Base-by-base conservation (phyloP, 2,329 filamentous ascomycete genomes). In the Ophiostoma novo-ulmi region DNA sequence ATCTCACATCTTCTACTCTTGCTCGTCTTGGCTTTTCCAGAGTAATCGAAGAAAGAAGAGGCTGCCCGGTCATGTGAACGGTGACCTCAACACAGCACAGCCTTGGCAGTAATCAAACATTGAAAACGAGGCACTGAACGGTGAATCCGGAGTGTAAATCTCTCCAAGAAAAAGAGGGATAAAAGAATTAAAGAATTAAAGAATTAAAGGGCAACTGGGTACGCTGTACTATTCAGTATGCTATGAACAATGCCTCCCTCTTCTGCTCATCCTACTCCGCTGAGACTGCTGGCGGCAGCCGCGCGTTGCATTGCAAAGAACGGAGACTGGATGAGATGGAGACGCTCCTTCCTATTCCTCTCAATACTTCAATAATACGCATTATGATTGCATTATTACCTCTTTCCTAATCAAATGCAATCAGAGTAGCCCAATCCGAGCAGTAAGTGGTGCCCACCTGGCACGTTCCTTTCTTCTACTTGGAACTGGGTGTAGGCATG, bases 401-500 rank as follows among this genome's bases (percentile, higher is more conserved):
- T 58, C 52, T 58, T 58, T 58, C 22, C 52, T 48, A 58, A 26
- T 58, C 52, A 58, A 35, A 61, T 26, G n/a, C 52, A 55, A 55
- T 55, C 52, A 26, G 52, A 55, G 22, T 22, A 55, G 52, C n/a
- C 52, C n/a, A 55, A 26, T 58, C 52, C 52, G 5, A 58, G 52
- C 52, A 11, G 52, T 14, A 58, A 3, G 3, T 10, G 52, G n/a
- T 7, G 22, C 13, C 58, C 58, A 63, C 52, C 58, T 63, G 58
- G 26, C 58, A 63, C 26, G 58, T 63, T 63, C 13, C 58, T 63
- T 63, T 63, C 58, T 63, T 63, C 58, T 35, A 63, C 58, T 63
- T 63, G 52, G 22, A 10, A 58, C 52, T 58, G 22, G 52, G 26
- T 58, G 52, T n/a, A 22, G n/a, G 20, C 41, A 39, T 39, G 38